A percentile compares a stretch with the other conserved stretches of the same genome.
Evolutionary conservation across 2,329 filamentous ascomycete species (phyloP).

Genomic region (Talaromyces sp.): DNA sequence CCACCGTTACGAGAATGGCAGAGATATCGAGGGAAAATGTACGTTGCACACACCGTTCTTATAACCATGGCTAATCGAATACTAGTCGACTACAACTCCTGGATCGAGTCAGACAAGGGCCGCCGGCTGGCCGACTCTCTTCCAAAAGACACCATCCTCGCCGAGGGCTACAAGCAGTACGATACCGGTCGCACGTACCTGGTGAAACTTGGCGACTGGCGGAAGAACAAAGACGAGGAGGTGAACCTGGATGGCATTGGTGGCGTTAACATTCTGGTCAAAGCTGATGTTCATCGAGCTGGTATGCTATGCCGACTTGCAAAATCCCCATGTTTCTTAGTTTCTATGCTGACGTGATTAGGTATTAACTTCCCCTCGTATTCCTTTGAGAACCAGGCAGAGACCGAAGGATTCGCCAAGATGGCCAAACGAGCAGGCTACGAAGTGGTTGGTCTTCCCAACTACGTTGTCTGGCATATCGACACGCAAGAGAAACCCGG

Average conservation of each 20-base stretch:
- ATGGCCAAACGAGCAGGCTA: constrained; percentile 98
- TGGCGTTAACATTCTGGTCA: constrained; percentile 94
- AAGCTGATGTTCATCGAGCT: constrained; percentile 93
- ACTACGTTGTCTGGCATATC: constrained; percentile 98
- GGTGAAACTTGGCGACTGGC: constrained; percentile 86
- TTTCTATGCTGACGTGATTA: constrained; percentile 37
- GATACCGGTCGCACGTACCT: constrained; percentile 87
- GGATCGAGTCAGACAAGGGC: constrained; percentile 87
- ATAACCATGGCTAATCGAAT: background rate
- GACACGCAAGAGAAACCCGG: constrained; percentile 93
- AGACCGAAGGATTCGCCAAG: constrained; percentile 97
- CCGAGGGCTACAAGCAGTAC: constrained; percentile 93
- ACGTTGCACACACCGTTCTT: constrained; percentile 31
- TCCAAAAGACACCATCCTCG: constrained; percentile 75
- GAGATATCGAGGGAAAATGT: constrained; percentile 94
- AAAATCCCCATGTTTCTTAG: background rate
- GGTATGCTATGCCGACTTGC: constrained; percentile 48
- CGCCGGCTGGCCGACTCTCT: constrained; percentile 67
- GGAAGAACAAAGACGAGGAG: constrained; percentile 85
- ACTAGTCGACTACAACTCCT: constrained; percentile 95
- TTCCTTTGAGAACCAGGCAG: constrained; percentile 96
- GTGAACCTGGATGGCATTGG: constrained; percentile 92
- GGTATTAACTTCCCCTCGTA: constrained; percentile 98
- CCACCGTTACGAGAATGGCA: constrained; percentile 73
- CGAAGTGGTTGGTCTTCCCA: constrained; percentile 83